Evolutionary conservation across 495 filamentous ascomycete species (phyloP), one percentile per base, ranked within the genome.

Genomic region (Hyaloscypha hepaticicola): DNA sequence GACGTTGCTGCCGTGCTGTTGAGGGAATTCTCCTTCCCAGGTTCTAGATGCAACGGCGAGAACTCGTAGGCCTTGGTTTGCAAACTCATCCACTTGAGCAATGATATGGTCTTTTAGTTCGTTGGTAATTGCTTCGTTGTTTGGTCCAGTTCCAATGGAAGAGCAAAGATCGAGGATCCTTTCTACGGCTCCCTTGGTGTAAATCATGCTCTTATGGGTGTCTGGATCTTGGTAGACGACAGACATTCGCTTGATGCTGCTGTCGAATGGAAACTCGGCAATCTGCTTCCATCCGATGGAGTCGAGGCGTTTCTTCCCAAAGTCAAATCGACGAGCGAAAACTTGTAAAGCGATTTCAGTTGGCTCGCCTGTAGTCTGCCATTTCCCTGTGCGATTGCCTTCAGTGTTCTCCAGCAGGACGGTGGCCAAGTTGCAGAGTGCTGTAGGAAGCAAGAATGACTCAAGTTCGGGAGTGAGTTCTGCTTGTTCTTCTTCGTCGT

Each of bases 301-400:
- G 48, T 80, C 77, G 14, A 87, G 73, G 1, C 81, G 67, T 63
- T 78, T 81, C 65, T 83, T 85, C 55, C 85, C 87, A 59, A 77
- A 79, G 16, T 85, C 77, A 70, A 92, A 92, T 38, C 91, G 84
- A 72, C 87, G 80, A 0, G 89, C 83, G 64, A 95, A 90, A 45
- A 95, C 88, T 66, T 93, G 89, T 1, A 95, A 78, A 8, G 91
- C 90, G 65, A 93, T 90, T 71, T 94, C 91, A 11, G 91, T 95
- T 25, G 91, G 91, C 69, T 94, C 91, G 16, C 91, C 91, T 11
- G 86, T 87, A 0, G 90, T 85, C 72, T 87, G 82, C 91, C 91
- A 95, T 53, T 67, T 76, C 41, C 64, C 71, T 7, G 7, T 28
- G 7, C 22, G 1, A 52, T 72, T 66, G n/a, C 72, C 74, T 34